Base-by-base conservation (phyloP, 83 land plant genomes). In the Picea abies region DNA sequence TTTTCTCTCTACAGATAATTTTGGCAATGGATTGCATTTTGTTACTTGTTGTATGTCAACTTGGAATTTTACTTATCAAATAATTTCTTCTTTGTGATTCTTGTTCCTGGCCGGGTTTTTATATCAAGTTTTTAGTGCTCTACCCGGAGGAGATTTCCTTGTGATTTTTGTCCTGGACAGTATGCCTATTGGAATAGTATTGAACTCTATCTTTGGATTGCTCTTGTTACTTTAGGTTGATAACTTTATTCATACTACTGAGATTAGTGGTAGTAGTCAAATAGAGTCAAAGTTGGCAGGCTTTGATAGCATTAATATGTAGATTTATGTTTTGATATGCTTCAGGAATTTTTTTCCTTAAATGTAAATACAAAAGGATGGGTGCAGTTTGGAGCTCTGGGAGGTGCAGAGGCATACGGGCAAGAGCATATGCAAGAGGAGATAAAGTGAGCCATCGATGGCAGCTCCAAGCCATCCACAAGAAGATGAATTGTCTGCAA, bases 401-500 rank as follows among this genome's bases (percentile, higher is more conserved):
- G 80, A 60, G 39, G 44, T 78, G 65, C 63, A 78, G 60, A 75
- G 49, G n/a, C 80, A 78, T 78, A 78, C 41, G 41, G 80, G 80
- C 64, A 78, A 78, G 80, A 78, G 44, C 63, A 60, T 78, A 62
- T 49, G 65, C 80, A 78, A 58, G 22, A 78, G 78, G 39, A 29
- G 1, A 78, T 78, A 78, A 61, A 78, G 80, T 78, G 64, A 78
- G 39, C 63, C 39, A 60, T 78, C 80, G 80, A 82, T 82, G 83
- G 83, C 83, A 82, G 85, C 76, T 66, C 37, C 63, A 23, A 58
- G 69, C 62, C 82, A 80, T 76, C 84, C 16, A 65, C 86, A 80
- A 25, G 90, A 89, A 37, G 86, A 84, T 22, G 91, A 89, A 61
- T 76, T 88, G 79, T 85, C 87, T 25, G 84, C 81, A 49, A 89